These are phyloP conservation scores for Eimeria acervulina DNA, from an alignment of 169 alveolate genomes.

Conservation along the genomic window DNA sequence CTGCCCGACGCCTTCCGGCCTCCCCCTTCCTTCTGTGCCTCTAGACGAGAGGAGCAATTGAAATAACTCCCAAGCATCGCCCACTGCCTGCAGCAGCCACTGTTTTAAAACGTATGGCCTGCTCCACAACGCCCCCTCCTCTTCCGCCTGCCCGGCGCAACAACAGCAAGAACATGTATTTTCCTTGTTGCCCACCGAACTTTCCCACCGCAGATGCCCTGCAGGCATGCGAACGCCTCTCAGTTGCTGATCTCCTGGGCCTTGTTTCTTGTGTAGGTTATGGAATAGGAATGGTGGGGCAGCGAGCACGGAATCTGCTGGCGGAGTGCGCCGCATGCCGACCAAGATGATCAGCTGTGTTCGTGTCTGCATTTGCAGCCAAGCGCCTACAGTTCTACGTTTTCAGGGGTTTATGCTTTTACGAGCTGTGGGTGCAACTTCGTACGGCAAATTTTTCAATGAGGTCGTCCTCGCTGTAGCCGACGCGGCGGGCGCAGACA, in stretches of 20 bases:
- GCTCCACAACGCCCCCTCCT: constrained; percentile 61
- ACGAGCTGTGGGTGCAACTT: not conserved
- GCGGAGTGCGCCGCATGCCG: not conserved
- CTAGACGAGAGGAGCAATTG: not conserved
- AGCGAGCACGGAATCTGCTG: not conserved
- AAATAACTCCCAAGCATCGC: constrained; percentile 29
- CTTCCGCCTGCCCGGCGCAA: constrained; percentile 42
- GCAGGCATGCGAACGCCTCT: not conserved
- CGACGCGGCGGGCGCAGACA: constrained; percentile 72
- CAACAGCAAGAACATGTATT: not conserved
- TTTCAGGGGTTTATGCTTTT: not conserved
- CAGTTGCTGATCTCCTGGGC: not conserved
- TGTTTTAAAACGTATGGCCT: constrained; percentile 67
- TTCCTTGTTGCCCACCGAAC: not conserved
- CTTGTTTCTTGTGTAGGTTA: not conserved
- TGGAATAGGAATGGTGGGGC: not conserved
- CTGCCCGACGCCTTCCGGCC: constrained; percentile 43
- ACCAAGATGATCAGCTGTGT: not conserved
- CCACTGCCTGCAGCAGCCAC: constrained; percentile 57
- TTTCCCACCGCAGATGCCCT: not conserved
- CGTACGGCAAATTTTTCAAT: constrained; percentile 19
- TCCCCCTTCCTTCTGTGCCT: constrained; percentile 19
- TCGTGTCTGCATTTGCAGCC: not conserved
- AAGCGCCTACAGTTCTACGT: not conserved
- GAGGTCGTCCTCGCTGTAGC: constrained; percentile 73